Percentiles rank a stretch among this genome's conserved stretches.
Evolutionary conservation across 225 moss, liverwort and hornwort species (phyloP).

Genomic region (Polytrichum formosum): DNA sequence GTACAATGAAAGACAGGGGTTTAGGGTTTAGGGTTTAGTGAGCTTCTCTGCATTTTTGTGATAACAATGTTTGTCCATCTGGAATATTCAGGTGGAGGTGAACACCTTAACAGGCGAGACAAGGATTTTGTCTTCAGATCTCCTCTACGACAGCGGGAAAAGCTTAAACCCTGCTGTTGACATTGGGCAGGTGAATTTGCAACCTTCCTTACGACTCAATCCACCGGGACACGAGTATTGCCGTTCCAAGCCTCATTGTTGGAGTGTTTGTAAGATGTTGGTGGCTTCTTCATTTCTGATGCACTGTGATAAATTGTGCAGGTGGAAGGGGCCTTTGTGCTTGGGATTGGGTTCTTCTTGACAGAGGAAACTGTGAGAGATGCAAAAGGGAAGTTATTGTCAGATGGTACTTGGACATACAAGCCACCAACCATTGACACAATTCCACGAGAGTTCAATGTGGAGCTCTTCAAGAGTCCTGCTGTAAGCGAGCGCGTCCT

Average conservation of each 20-base stretch:
- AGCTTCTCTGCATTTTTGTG: not conserved
- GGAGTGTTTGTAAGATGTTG: not conserved
- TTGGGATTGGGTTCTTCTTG: conserved; percentile 55
- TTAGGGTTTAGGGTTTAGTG: too few relatives aligned
- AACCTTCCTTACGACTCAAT: too few relatives aligned
- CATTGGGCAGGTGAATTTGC: conserved; percentile 46
- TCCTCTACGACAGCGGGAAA: conserved; percentile 51
- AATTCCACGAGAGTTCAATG: conserved; percentile 41
- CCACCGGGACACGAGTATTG: too few relatives aligned
- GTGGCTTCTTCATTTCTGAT: not conserved
- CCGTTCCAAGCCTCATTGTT: not conserved
- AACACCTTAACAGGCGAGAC: conserved; percentile 48
- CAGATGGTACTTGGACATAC: conserved; percentile 56
- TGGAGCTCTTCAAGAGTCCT: conserved; percentile 33
- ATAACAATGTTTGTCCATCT: not conserved
- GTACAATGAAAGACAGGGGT: too few relatives aligned
- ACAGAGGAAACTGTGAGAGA: conserved; percentile 56
- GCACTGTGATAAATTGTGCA: conserved; percentile 16
- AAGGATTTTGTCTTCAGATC: conserved; percentile 40
- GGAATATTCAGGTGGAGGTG: conserved; percentile 44
- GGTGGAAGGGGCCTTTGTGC: conserved; percentile 71
- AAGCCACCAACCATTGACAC: conserved; percentile 43
- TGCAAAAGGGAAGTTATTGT: conserved; percentile 46
- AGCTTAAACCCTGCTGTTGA: conserved; percentile 68
- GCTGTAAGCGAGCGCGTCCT: conserved; percentile 14